These are phyloP conservation scores for Saitozyma podzolica DNA, from an alignment of 768 basidiomycete genomes.

Conservation along the genomic window DNA sequence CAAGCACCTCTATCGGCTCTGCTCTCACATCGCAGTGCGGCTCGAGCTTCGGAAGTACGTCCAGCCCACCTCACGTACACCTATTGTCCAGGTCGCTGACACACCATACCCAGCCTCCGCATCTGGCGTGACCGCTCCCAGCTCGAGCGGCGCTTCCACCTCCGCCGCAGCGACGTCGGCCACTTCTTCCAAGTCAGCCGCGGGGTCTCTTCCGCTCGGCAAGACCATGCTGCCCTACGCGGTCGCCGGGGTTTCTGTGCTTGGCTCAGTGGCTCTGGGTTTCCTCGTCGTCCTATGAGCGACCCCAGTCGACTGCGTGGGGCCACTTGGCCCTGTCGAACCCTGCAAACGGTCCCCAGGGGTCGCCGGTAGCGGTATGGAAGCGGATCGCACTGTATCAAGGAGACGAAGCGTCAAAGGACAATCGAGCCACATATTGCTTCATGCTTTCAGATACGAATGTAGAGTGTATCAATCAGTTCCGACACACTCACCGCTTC, in stretches of 20 bases:
- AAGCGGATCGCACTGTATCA: no score
- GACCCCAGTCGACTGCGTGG: not conserved
- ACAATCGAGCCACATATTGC: not conserved
- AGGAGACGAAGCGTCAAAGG: no score
- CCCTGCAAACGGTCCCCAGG: not conserved
- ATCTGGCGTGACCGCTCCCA: constrained; percentile 18
- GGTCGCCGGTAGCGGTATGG: not conserved
- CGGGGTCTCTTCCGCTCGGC: constrained; percentile 6
- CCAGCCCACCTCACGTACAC: not conserved
- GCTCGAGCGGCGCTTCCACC: constrained; percentile 12
- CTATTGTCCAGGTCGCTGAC: not conserved
- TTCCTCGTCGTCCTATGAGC: constrained; percentile 17
- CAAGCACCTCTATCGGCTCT: constrained; percentile 27
- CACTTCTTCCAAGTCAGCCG: constrained; percentile 10
- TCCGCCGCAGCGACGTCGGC: constrained; percentile 15
- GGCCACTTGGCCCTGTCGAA: not conserved
- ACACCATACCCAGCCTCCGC: constrained; percentile 4
- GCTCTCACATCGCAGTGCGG: constrained; percentile 42
- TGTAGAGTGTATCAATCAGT: not conserved
- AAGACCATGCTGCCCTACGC: constrained; percentile 10
- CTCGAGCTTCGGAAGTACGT: constrained; percentile 40
- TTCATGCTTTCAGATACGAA: not conserved
- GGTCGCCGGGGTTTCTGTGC: constrained; percentile 4
- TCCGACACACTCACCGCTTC: not conserved
- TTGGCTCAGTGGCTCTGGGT: constrained; percentile 22